phyloP scores from a whole-genome alignment of 768 basidiomycete genomes.

The Termitomyces sp. region DNA sequence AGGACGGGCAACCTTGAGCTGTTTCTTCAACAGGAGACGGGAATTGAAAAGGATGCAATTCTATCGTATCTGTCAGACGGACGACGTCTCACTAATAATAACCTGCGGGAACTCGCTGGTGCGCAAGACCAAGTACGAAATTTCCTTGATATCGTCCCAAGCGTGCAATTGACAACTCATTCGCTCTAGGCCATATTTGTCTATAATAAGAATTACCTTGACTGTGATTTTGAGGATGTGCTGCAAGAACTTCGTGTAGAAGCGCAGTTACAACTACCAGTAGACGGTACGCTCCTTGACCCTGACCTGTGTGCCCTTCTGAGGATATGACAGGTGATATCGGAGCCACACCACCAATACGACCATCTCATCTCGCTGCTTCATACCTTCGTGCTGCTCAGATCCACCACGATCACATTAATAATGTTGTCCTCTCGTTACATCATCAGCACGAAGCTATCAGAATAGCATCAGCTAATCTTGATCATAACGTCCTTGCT shows the following conservation, averaged over 20 bases:
- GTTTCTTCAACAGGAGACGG: slow-evolving; percentile 68
- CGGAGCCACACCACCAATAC: slow-evolving; percentile 66
- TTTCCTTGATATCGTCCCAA: not conserved
- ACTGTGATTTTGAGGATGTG: slow-evolving; percentile 61
- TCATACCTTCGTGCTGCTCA: slow-evolving; percentile 62
- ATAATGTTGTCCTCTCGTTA: slow-evolving; percentile 44
- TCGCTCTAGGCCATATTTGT: slow-evolving; percentile 62
- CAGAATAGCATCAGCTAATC: slow-evolving; percentile 63
- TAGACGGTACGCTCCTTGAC: slow-evolving; percentile 50
- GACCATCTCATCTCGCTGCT: slow-evolving; percentile 58
- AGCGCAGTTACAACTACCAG: slow-evolving; percentile 58
- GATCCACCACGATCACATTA: slow-evolving; percentile 57
- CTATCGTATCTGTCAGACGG: slow-evolving; percentile 81
- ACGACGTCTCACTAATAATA: slow-evolving; percentile 60
- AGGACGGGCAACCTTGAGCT: slow-evolving; percentile 66
- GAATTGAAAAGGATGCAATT: slow-evolving; percentile 61
- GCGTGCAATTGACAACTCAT: slow-evolving; percentile 1
- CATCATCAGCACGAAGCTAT: slow-evolving; percentile 66
- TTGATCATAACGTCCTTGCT: slow-evolving; percentile 69
- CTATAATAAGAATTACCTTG: slow-evolving; percentile 79
- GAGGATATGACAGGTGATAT: slow-evolving; percentile 39
- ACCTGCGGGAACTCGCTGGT: slow-evolving; percentile 71
- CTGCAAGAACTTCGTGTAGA: slow-evolving; percentile 56
- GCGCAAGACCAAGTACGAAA: slow-evolving; percentile 61
- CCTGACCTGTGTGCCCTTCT: not conserved